Percentiles rank a stretch among this genome's conserved stretches.
Conservation (phyloP, 129 eudicot genomes). For the Flaveria ramosissima region DNA sequence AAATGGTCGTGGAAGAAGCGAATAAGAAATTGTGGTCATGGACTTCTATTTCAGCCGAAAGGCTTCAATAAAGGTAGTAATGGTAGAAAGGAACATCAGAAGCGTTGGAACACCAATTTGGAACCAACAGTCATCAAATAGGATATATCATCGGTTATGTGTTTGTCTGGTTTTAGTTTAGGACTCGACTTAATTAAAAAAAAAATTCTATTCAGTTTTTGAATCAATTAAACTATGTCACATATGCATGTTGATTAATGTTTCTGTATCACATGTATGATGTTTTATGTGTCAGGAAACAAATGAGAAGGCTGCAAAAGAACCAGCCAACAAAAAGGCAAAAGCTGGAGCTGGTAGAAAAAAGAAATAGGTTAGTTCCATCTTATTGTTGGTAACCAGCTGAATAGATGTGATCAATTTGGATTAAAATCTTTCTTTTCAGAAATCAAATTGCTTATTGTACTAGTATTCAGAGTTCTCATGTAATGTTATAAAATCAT, state of each 20-base stretch:
- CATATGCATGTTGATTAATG: not conserved
- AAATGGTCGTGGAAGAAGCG: too few relatives aligned
- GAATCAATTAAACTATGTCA: not conserved
- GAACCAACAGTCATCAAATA: not conserved
- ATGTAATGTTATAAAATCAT: not conserved
- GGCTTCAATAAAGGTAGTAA: too few relatives aligned
- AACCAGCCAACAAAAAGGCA: conserved; percentile 58
- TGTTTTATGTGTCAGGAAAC: conserved; percentile 39
- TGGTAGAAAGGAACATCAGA: too few relatives aligned
- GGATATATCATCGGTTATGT: not conserved
- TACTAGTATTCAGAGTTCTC: not conserved
- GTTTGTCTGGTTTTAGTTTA: not conserved
- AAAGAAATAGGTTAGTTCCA: conserved; percentile 53
- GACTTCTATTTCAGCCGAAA: too few relatives aligned
- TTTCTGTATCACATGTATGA: conserved; percentile 3
- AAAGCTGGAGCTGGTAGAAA: conserved; percentile 60
- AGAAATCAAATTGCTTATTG: not conserved
- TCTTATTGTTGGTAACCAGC: not conserved
- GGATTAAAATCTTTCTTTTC: not conserved
- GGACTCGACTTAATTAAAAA: not conserved
- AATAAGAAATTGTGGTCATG: too few relatives aligned
- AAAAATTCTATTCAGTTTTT: not conserved
- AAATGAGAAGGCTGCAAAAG: conserved; percentile 54
- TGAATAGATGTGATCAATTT: not conserved
- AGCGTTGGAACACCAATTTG: too few relatives aligned